Conservation (phyloP, 257 asterid species). For the Solanum rostratum region DNA sequence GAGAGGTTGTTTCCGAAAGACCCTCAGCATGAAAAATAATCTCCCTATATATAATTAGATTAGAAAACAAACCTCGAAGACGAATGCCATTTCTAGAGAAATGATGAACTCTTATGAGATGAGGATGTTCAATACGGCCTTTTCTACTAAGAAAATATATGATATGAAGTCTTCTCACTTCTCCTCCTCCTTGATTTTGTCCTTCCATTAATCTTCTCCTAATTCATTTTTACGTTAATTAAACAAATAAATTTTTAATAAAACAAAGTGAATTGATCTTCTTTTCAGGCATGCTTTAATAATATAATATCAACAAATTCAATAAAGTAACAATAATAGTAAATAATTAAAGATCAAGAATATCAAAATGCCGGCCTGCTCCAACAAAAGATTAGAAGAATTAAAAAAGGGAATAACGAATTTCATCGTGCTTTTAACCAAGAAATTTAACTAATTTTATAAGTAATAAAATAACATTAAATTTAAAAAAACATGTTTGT, state of each 20-base stretch:
- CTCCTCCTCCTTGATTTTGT: slow-evolving; percentile 33
- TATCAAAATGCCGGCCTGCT: slow-evolving; percentile 61
- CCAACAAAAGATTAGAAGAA: slow-evolving; percentile 3
- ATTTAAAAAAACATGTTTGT: slow-evolving; percentile 7
- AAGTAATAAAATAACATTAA: not conserved
- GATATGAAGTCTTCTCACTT: slow-evolving; percentile 68
- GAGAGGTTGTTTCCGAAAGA: too few species aligned
- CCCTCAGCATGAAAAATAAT: not conserved
- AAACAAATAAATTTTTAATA: slow-evolving; percentile 2
- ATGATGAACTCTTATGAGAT: slow-evolving; percentile 74
- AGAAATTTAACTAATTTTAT: not conserved
- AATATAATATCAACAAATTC: slow-evolving; percentile 2
- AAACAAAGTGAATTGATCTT: slow-evolving; percentile 16
- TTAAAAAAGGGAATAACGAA: not conserved
- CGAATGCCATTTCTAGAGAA: slow-evolving; percentile 64
- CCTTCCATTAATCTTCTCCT: slow-evolving; percentile 56
- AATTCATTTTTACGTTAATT: slow-evolving; percentile 5
- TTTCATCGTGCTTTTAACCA: slow-evolving; percentile 13
- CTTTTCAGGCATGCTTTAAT: slow-evolving; percentile 27
- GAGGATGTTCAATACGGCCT: slow-evolving; percentile 76
- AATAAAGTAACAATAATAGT: not conserved
- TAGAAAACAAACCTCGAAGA: slow-evolving; percentile 42
- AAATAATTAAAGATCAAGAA: slow-evolving; percentile 18
- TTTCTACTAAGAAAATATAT: slow-evolving; percentile 75
- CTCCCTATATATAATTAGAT: not conserved